Base-by-base conservation (phyloP, 176 grass and related monocot genomes). In the Leersia perrieri region DNA sequence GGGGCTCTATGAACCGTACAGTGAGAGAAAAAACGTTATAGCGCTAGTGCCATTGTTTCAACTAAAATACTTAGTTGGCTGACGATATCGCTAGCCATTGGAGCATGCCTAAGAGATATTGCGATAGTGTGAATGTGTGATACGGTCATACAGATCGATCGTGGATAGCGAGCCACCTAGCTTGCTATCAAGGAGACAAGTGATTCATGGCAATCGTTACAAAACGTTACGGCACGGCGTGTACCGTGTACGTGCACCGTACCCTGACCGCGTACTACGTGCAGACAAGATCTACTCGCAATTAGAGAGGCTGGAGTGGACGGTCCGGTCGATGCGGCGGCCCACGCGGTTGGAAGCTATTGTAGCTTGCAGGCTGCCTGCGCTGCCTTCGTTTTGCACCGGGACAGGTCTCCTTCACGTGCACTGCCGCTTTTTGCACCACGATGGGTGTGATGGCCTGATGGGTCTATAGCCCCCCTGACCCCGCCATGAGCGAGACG, bases 271-370 rank as follows among this genome's bases (percentile, higher is more conserved):
- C 41, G n/a, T 79, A 55, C 76, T 36, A n/a, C n/a, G n/a, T 23
- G 85, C 42, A 33, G 60, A 83, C 80, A 79, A 83, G 74, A 83
- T 88, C 57, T 76, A 35, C 10, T 15, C 15, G n/a, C n/a, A n/a
- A 49, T 67, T 35, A 29, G 44, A 14, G 38, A 23, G 25, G 15
- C 28, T 7, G 27, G 16, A 16, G 70, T 42, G 44, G 23, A 16
- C 4, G 42, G 49, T 5, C 51, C 4, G 42, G 49, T 5, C 51
- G 22, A n/a, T 23, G 51, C 51, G 51, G 41, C 32, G 68, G 33
- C 34, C 82, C 65, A 2, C n/a, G 20, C n/a, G 20, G 36, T 79
- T 62, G 86, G 80, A 79, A 36, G 68, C 35, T 79, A 49, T 30
- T 4, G 14, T 5, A 2, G n/a, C 30, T n/a, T 7, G 14, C n/a